phyloP scores from a whole-genome alignment of 2,329 filamentous ascomycete species.

The Claviceps citrina region DNA sequence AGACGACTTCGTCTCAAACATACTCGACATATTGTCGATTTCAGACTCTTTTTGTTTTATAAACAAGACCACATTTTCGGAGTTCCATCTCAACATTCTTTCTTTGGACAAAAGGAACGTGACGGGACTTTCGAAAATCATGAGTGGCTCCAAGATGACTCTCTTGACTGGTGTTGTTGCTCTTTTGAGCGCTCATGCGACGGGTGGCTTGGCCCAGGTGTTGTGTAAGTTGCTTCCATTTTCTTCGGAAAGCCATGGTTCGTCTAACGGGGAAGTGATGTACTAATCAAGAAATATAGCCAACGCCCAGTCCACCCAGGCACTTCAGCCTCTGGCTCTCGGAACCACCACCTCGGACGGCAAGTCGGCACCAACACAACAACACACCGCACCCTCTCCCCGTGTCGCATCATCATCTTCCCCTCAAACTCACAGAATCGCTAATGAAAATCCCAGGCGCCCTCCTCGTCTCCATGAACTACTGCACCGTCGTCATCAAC shows the following conservation, averaged over 20 bases:
- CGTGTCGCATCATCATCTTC: too few relatives aligned
- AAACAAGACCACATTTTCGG: too few relatives aligned
- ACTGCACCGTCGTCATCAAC: conserved; percentile 21
- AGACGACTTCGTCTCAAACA: too few relatives aligned
- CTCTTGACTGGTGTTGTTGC: conserved; percentile 11
- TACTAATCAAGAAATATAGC: conserved; percentile 10
- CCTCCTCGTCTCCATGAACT: conserved; percentile 20
- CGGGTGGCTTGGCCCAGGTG: conserved; percentile 9
- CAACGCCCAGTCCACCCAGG: conserved; percentile 14
- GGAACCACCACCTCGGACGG: conserved; percentile 19
- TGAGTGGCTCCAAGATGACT: conserved; percentile 17
- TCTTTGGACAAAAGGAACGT: too few relatives aligned
- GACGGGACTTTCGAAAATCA: conserved; percentile 6
- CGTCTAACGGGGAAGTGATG: neutral
- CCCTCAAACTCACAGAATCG: too few relatives aligned
- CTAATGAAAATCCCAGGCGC: conserved; percentile 14
- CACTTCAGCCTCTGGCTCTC: conserved; percentile 16
- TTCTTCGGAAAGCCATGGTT: neutral
- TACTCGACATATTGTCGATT: too few relatives aligned
- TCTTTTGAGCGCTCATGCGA: conserved; percentile 10
- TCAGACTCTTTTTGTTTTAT: too few relatives aligned
- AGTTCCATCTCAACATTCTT: too few relatives aligned
- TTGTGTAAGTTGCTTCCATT: conserved; percentile 8
- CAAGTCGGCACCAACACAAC: conserved; percentile 9
- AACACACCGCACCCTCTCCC: too few relatives aligned